Evolutionary conservation across 495 filamentous ascomycete species (phyloP).

Genomic region (Pyrenopolyporus hunteri): DNA sequence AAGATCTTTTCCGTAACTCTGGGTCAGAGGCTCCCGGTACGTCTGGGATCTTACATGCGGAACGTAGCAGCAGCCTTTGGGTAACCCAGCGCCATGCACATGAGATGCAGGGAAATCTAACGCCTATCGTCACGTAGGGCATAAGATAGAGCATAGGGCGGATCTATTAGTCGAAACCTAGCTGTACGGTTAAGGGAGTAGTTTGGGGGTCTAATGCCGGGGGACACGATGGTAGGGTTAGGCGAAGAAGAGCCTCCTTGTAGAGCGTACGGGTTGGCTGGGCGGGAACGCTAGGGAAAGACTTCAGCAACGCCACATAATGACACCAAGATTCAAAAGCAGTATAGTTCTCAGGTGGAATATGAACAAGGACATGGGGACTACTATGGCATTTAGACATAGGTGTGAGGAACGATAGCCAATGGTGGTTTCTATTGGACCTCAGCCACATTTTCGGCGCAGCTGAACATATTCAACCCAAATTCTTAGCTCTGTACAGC

Average conservation of each 20-base stretch:
- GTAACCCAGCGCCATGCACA: constrained; percentile 38
- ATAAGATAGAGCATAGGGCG: constrained; percentile 28
- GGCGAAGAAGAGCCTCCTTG: constrained; percentile 28
- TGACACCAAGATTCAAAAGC: constrained; percentile 32
- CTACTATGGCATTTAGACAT: constrained; percentile 39
- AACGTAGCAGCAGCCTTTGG: constrained; percentile 19
- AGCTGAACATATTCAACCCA: constrained; percentile 42
- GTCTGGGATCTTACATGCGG: constrained; percentile 35
- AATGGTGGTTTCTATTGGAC: constrained; percentile 22
- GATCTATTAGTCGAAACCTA: constrained; percentile 20
- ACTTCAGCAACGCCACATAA: constrained; percentile 43
- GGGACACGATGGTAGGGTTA: constrained; percentile 31
- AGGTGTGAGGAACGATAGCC: constrained; percentile 23
- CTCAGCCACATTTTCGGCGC: constrained; percentile 36
- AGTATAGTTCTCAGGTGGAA: constrained; percentile 42
- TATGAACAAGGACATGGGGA: constrained; percentile 25
- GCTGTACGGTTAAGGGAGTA: constrained; percentile 7
- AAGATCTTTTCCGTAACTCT: constrained; percentile 30
- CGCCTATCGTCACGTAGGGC: constrained; percentile 26
- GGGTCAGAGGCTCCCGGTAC: constrained; percentile 25
- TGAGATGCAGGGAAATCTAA: constrained; percentile 34
- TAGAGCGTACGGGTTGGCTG: constrained; percentile 29
- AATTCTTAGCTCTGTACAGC: constrained; percentile 8
- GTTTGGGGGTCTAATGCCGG: constrained; percentile 21
- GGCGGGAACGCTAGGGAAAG: constrained; percentile 9